These are phyloP conservation scores for Alternaria consortialis DNA, from an alignment of 2,329 filamentous ascomycete species.

Conservation along the genomic window DNA sequence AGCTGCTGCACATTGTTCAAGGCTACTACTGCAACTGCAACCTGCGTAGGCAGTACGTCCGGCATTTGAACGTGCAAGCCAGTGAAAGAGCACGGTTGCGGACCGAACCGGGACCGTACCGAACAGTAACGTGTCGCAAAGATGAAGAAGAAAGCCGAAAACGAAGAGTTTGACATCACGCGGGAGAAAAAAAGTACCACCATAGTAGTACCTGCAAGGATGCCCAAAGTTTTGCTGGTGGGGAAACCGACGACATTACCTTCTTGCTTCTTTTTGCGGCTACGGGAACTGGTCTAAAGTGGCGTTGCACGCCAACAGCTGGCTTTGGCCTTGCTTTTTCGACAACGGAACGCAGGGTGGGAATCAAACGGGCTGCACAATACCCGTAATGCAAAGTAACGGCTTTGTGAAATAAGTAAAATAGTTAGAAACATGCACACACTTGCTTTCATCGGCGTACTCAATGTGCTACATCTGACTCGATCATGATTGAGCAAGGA, in stretches of 20 bases:
- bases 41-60: slow-evolving; percentile 1
- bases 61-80: slow-evolving; percentile 3
- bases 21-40: slow-evolving; percentile 1
- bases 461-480: not conserved
- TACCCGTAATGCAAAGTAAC: slow-evolving; percentile 4
- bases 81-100: slow-evolving; percentile 1
- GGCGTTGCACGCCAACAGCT: not conserved
- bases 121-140: slow-evolving; percentile 1
- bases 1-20: not conserved
- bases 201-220: not conserved
- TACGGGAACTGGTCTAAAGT: not conserved
- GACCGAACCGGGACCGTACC: slow-evolving; percentile 1
- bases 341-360: not conserved
- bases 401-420: slow-evolving; percentile 5
- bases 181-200: not conserved
- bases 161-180: not conserved
- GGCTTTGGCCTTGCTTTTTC: not conserved
- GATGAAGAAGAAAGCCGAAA: not conserved
- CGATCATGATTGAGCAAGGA: not conserved
- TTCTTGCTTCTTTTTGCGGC: slow-evolving; percentile 5
- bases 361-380: slow-evolving; percentile 4
- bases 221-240: not conserved
- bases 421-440: not conserved
- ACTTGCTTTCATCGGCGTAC: not conserved
- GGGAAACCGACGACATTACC: slow-evolving; percentile 1